Conservation (phyloP, 225 moss, liverwort and hornwort genomes). For the Marchantia paleacea region DNA sequence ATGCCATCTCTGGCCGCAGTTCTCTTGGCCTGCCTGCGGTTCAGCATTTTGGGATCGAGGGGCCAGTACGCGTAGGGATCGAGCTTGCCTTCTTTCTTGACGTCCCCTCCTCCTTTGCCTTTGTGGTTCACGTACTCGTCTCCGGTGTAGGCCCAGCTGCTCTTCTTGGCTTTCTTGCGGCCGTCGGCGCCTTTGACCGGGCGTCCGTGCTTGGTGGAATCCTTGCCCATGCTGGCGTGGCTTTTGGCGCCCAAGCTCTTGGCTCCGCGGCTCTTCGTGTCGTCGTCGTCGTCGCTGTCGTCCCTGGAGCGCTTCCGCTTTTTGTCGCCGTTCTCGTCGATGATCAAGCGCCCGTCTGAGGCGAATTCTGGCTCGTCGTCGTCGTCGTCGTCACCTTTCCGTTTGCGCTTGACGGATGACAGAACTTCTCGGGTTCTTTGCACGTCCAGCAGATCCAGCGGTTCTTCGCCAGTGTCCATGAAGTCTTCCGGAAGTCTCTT, state of each 20-base stretch:
- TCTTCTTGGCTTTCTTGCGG: slow-evolving; percentile 50
- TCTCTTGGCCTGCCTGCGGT: slow-evolving; percentile 77
- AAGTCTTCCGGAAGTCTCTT: slow-evolving; percentile 91
- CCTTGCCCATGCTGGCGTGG: slow-evolving; percentile 57
- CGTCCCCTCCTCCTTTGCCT: slow-evolving; percentile 76
- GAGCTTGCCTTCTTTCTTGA: slow-evolving; percentile 80
- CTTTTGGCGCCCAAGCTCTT: slow-evolving; percentile 66
- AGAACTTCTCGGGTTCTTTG: slow-evolving; percentile 79
- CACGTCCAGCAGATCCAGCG: slow-evolving; percentile 81
- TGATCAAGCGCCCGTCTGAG: slow-evolving; percentile 83
- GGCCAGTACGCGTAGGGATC: slow-evolving; percentile 99
- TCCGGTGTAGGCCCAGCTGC: slow-evolving; percentile 88
- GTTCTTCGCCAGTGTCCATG: slow-evolving; percentile 73
- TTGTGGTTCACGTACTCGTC: slow-evolving; percentile 91
- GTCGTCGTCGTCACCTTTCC: slow-evolving; percentile 56
- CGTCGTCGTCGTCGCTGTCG: slow-evolving; percentile 33
- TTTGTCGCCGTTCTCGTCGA: slow-evolving; percentile 79
- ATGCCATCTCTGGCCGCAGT: slow-evolving; percentile 81
- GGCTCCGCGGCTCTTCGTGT: slow-evolving; percentile 35
- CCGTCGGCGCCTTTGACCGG: slow-evolving; percentile 30
- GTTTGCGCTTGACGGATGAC: slow-evolving; percentile 55
- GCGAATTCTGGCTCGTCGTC: slow-evolving; percentile 76
- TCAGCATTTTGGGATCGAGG: slow-evolving; percentile 90
- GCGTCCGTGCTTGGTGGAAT: slow-evolving; percentile 36
- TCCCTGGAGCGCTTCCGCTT: slow-evolving; percentile 33